Evolutionary conservation across 202 grass and related monocot species (phyloP), one percentile per base, ranked within the genome.

Genomic region (Eragrostis tef): DNA sequence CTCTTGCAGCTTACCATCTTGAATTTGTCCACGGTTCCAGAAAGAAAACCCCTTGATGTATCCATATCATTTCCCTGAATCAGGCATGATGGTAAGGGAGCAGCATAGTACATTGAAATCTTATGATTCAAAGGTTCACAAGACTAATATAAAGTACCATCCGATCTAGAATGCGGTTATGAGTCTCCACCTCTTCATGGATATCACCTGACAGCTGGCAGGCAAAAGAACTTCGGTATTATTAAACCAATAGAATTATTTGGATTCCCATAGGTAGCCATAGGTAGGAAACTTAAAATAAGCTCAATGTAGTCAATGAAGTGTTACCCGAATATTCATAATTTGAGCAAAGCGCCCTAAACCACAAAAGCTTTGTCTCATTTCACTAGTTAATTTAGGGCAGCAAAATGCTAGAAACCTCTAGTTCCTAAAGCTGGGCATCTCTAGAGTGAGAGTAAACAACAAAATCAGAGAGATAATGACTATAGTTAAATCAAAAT

Each of bases 31-130:
- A 99, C 89, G 15, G 96, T 95, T 88, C 96, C 96, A 80, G 92
- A 93, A 69, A 99, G 96, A 76, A 93, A 87, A 52, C 96, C 92
- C 80, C 96, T 93, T 45, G 96, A 99, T 21, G 96, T 7, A 87
- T 99, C 96, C 96, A 99, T 98, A 75, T 95, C 89, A 88, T 91
- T 91, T 15, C 96, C 96, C 96, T 99, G 69, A 83, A 81, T 14
- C n/a, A 81, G 21, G 46, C 31, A 81, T 3, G 39, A 67, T 56
- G 56, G 58, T 63, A 71, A 84, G 80, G 69, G 21, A 70, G 16
- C 17, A 74, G 50, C 6, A 84, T 7, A 19, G 47, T 64, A 79
- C 45, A 79, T 56, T 48, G 41, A 50, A 7, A 59, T 52, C 22
- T 61, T 68, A 20, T 0, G 16, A 44, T 9, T 9, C 24, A 8